Evolutionary conservation across 2,329 filamentous ascomycete genomes (phyloP), one percentile per base, ranked within the genome.

Genomic region (Cordyceps tenuipes): DNA sequence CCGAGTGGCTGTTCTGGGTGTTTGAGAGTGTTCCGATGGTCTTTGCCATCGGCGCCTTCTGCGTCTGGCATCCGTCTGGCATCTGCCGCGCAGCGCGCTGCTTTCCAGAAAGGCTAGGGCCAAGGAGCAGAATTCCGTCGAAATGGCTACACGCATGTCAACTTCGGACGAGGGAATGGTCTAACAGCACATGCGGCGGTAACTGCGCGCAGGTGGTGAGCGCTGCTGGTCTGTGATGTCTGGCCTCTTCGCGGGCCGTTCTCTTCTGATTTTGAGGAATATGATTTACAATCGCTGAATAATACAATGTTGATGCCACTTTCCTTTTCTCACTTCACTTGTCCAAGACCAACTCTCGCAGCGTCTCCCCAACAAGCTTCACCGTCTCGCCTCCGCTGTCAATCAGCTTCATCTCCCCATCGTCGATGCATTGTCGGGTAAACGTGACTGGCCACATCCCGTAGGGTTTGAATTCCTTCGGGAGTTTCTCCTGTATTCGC

Each of bases 1-100:
- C 79, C 23, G 79, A 82, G 63, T 82, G 80, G 76, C 76, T 77
- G 31, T 78, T 82, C 60, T 82, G 78, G 72, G 72, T 75, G 2
- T 77, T 82, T 15, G 80, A 82, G 62, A 73, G 76, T 0, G 61
- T 79, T 7, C 79, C 79, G 0, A 79, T 81, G 70, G 62, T 77
- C 3, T 66, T 74, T 0, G 79, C 80, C 6, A 72, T 83, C 39
- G 67, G 73, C 0, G 71, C 79, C 1, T 79, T 83, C 61, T 78
- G 76, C 5, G 65, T 79, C 43, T 82, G 75, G 66, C 78, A 82
- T 63, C 80, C 80, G 0, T 70, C 71, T 69, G 67, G 12, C 76
- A 73, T 60, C 66, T 80, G 5, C 68, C 70, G 3, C 62, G 55
- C 2, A 55, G 44, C 21, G 43, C 47, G 5, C 39, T 60, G 15